Base-by-base conservation (phyloP, 2,329 filamentous ascomycete genomes). In the Colletotrichum noveboracense region DNA sequence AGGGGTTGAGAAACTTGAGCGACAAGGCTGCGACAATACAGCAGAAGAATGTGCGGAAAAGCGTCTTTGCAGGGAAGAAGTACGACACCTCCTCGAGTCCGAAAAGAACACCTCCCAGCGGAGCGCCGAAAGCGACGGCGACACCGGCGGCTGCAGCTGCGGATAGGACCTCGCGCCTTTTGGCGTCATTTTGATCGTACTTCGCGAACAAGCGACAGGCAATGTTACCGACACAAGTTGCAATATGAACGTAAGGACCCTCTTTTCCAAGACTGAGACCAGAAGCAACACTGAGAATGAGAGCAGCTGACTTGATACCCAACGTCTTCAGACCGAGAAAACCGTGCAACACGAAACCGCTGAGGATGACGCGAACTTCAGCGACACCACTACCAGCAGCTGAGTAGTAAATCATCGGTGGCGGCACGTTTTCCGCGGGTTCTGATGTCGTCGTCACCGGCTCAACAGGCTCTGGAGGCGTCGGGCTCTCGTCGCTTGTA, bases 21-120 rank as follows among this genome's bases (percentile, higher is more conserved):
- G 96, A 96, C 38, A 99, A 86, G 0, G 97, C 96, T 2, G 97
- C 96, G 36, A 94, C 93, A 80, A 98, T 98, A 84, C 96, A 98
- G 87, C 96, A 98, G 85, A 98, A 98, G 85, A 99, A 99, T 0
- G 97, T 98, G 69, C 97, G 90, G 87, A 99, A 99, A 10, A 99
- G 90, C 0, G 96, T 98, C 86, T 99, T 98, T 7, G 96, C 95
- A 1, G 97, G 96, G 83, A 98, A 98, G 85, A 98, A 98, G 84
- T 98, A 98, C 79, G 95, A 92, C 77, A 98, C 96, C 89, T 98
- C 97, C 85, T 99, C 97, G 34, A 98, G 85, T 38, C 95, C 96
- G 84, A 98, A 98, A 4, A 98, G 89, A 2, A 98, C 96, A 68
- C 96, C 96, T 10, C 96, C 95, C 0, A 92, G 82, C 56, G 96